These are phyloP conservation scores for Gamsiella multidivaricata DNA, from an alignment of 192 early-diverging fungal genomes.

Conservation along the genomic window DNA sequence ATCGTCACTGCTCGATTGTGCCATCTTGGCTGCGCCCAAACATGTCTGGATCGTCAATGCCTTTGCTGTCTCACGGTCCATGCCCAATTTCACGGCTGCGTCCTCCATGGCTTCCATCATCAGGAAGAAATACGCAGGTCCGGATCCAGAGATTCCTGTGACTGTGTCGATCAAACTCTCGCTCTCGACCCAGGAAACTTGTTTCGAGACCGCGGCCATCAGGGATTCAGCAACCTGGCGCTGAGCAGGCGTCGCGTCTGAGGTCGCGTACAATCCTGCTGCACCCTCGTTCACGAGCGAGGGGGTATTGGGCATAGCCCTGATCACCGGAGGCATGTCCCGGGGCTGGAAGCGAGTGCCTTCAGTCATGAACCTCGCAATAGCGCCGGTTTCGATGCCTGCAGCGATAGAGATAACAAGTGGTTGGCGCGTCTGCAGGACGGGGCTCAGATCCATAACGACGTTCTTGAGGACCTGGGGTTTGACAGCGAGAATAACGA, in stretches of 20 bases:
- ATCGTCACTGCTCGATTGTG: constrained; percentile 73
- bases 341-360: constrained; percentile 21
- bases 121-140: constrained; percentile 96
- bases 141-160: constrained; percentile 90
- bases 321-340: constrained; percentile 67
- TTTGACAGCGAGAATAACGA: constrained; percentile 91
- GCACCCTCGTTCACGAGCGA: constrained; percentile 90
- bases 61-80: constrained; percentile 77
- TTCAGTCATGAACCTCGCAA: constrained; percentile 76
- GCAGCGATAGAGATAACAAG: constrained; percentile 92
- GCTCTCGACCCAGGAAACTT: constrained; percentile 83
- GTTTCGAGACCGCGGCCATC: constrained; percentile 79
- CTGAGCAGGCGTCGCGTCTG: constrained; percentile 68
- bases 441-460: constrained; percentile 63
- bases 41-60: constrained; percentile 92
- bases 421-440: constrained; percentile 66
- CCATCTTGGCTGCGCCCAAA: constrained; percentile 90
- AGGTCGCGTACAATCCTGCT: constrained; percentile 81
- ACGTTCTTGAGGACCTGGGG: constrained; percentile 87
- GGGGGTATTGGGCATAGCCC: constrained; percentile 98
- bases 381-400: constrained; percentile 80
- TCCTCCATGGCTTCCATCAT: constrained; percentile 90
- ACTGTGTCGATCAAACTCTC: constrained; percentile 88
- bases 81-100: constrained; percentile 79
- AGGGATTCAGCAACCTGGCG: constrained; percentile 74